Base-by-base conservation (phyloP, 345 rosid species). In the Lepidium aucheri region DNA sequence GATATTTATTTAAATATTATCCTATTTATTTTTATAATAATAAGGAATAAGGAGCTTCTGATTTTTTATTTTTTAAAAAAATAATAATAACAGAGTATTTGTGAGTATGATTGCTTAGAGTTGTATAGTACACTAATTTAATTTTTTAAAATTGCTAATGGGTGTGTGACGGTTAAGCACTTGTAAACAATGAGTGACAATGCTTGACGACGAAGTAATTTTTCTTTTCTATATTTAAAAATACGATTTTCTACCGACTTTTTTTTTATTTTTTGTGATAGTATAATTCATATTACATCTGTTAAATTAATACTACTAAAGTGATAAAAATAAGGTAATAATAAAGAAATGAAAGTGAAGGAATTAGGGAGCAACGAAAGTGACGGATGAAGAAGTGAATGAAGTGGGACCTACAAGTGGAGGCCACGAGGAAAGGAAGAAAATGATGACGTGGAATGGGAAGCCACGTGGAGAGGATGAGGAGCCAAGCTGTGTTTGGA, bases 401-500 rank as follows among this genome's bases (percentile, higher is more conserved):
- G 2, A 2, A 24, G 26, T 2, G 3, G 26, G 26, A 24, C 26
- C 26, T 24, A 24, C 26, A 24, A 24, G 26, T 24, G 3, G 26
- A 24, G 26, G 26, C 26, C 26, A 24, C 26, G 26, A 24, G 26
- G 26, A 4, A 24, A 4, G 3, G 26, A 24, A 24, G 26, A 24
- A 24, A 24, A 24, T 24, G 26, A 24, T 24, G 26, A 24, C 26
- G 26, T 24, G 26, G 26, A 24, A 24, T 2, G 26, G 26, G 26
- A 24, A 24, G 26, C 26, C 26, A 24, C 26, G 26, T 24, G 77
- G 68, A 73, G 77, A 60, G 51, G 73, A 67, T 60, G 77, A 73
- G 67, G 77, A 66, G 68, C 68, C 63, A 20, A 73, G 72, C 72
- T 73, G 68, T 66, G 71, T 57, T 11, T 54, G 60, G 60, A 65